Evolutionary conservation across 1,284 basidiomycete genomes (phyloP).

Genomic region (Athelia sp.): DNA sequence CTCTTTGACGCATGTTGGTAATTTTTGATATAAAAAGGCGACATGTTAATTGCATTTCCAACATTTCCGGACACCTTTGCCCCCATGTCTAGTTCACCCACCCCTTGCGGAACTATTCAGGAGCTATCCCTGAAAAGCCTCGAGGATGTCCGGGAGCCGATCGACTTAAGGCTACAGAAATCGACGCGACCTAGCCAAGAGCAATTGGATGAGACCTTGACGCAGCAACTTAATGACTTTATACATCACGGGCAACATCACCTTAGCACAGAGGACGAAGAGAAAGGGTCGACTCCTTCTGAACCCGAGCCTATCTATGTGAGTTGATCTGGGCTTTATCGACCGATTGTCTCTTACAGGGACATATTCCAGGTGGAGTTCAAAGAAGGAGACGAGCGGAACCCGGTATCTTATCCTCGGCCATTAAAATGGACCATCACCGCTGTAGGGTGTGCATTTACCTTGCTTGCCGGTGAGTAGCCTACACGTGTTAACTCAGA

Average conservation of each 20-base stretch:
- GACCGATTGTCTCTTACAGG: neutral
- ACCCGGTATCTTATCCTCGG: conserved; percentile 34
- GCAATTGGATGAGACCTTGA: neutral
- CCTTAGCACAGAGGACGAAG: conserved; percentile 1
- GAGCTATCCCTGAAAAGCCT: neutral
- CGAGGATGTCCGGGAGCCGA: neutral
- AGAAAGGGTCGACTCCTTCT: neutral
- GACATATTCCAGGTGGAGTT: conserved; percentile 35
- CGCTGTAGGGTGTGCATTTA: conserved; percentile 29
- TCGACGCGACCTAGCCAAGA: neutral
- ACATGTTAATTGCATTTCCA: no score
- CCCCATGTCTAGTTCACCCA: neutral
- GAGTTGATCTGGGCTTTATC: neutral
- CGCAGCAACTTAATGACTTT: neutral
- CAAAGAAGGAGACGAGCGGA: conserved; percentile 26
- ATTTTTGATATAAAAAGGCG: no score
- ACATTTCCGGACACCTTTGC: no score
- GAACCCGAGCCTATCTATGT: neutral
- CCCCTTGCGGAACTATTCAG: neutral
- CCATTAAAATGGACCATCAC: conserved; percentile 34
- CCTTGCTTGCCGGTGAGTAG: conserved; percentile 22
- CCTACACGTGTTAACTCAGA: neutral
- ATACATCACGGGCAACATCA: neutral
- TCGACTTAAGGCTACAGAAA: neutral
- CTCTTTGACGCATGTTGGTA: no score